Evolutionary conservation across 2,329 filamentous ascomycete species (phyloP).

Genomic region (Phyllosticta paracitricarpa): DNA sequence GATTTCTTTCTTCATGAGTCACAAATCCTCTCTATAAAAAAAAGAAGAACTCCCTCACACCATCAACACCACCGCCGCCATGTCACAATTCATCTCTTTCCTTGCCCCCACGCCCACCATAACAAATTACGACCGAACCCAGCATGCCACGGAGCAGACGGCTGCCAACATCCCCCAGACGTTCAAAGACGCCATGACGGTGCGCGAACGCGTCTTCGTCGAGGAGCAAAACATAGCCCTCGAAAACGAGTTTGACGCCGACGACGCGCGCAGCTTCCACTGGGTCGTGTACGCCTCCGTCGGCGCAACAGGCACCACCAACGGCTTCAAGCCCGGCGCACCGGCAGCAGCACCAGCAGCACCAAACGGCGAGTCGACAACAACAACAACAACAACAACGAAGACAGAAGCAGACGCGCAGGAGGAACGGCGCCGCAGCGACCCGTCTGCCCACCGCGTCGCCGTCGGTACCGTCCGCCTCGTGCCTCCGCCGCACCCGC

Average conservation of each 20-base stretch:
- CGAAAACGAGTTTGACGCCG: conserved; percentile 67
- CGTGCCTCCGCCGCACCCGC: conserved; percentile 67
- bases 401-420: conserved; percentile 19
- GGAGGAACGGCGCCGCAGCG: conserved; percentile 23
- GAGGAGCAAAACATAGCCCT: conserved; percentile 47
- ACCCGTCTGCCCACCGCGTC: conserved; percentile 29
- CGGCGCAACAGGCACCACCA: conserved; percentile 29
- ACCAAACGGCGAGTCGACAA: neutral
- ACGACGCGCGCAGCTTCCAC: conserved; percentile 72
- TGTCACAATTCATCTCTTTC: conserved; percentile 29
- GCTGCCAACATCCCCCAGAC: conserved; percentile 28
- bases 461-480: conserved; percentile 70
- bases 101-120: conserved; percentile 25
- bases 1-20: neutral
- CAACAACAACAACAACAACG: conserved; percentile 26
- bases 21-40: neutral
- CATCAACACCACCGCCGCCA: conserved; percentile 11
- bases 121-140: conserved; percentile 27
- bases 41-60: neutral
- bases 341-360: too few species aligned
- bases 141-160: conserved; percentile 24
- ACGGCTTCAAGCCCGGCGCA: conserved; percentile 1
- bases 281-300: conserved; percentile 75
- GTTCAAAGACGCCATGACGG: conserved; percentile 46
- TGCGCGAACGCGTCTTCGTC: conserved; percentile 49